A percentile compares a stretch with the other conserved stretches of the same genome.
phyloP scores from a whole-genome alignment of 805 yeast genomes.

The Suhomyces sp. region DNA sequence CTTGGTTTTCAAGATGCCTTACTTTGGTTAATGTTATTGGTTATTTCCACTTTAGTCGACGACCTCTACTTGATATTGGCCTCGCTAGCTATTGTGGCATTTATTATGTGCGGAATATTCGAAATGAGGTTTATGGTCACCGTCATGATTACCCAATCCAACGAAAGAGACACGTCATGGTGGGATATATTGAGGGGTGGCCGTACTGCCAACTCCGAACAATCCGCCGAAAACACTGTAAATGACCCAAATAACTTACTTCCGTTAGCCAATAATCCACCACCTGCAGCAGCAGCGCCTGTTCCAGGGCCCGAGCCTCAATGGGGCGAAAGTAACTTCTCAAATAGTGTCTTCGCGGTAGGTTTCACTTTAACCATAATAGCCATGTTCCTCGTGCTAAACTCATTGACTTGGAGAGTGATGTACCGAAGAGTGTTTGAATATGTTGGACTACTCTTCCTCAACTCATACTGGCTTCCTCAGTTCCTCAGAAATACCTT shows the following conservation, averaged over 20 bases:
- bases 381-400: constrained; percentile 48
- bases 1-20: constrained; percentile 72
- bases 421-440: constrained; percentile 56
- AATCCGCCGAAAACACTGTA: constrained; percentile 37
- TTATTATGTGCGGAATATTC: constrained; percentile 67
- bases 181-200: constrained; percentile 66
- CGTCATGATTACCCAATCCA: constrained; percentile 66
- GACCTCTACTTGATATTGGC: constrained; percentile 64
- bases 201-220: constrained; percentile 30
- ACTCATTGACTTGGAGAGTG: constrained; percentile 62
- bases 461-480: constrained; percentile 84
- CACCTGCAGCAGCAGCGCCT: constrained; percentile 21
- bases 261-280: constrained; percentile 20
- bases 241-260: constrained; percentile 15
- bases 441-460: constrained; percentile 43
- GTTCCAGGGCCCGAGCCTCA: constrained; percentile 8
- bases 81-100: constrained; percentile 65
- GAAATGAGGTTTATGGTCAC: constrained; percentile 71
- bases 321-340: constrained; percentile 19
- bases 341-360: constrained; percentile 25
- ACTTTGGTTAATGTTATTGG: constrained; percentile 57
- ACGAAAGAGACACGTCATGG: constrained; percentile 65
- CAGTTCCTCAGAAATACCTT: constrained; percentile 77
- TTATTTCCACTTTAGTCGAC: constrained; percentile 53
- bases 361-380: constrained; percentile 27